Evolutionary conservation across 495 filamentous ascomycete genomes (phyloP), one percentile per base, ranked within the genome.

Genomic region (Aspergillus incahuasiensis): DNA sequence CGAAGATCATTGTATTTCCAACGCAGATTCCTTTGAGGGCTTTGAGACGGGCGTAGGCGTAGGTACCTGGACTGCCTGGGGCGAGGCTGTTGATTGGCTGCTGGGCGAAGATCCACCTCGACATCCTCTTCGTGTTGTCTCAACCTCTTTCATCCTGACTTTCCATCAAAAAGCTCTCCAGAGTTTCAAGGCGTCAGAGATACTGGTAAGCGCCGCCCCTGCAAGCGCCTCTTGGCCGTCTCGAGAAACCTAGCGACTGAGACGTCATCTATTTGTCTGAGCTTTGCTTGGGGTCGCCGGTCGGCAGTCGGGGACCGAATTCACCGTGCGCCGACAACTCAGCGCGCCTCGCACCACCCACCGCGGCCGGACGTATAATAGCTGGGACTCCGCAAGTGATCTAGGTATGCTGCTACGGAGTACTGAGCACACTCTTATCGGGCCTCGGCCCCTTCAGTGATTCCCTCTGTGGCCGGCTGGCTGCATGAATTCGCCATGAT

Each of bases 221-320:
- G 25, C 4, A 28, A 28, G 25, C 25, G 8, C 8, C 8, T 8
- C 25, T 28, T 28, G 4, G 25, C 8, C 25, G 8, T 28, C 25
- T 28, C 8, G 25, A 8, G 25, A 3, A 28, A 4, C 25, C 25
- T 28, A 28, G 25, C 25, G 25, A 28, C 25, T 28, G 25, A n/a
- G 25, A 28, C 25, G 25, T 28, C 25, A 28, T 28, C 25, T 28
- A 4, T 28, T 4, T 28, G n/a, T n/a, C n/a, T 8, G 25, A 28
- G 25, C 25, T 28, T 8, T 28, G 25, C 8, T 28, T 28, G 25
- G 8, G 8, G 4, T 19, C 7, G 24, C 19, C 12, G 49, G 38
- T 42, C 49, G 49, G 49, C 38, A 13, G 28, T 52, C 49, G 49
- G 49, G 21, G n/a, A 5, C 49, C 38, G 49, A 16, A 44, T 49